Evolutionary conservation across 2,329 filamentous ascomycete species (phyloP).

Genomic region (Gnomoniopsis smithogilvyi): DNA sequence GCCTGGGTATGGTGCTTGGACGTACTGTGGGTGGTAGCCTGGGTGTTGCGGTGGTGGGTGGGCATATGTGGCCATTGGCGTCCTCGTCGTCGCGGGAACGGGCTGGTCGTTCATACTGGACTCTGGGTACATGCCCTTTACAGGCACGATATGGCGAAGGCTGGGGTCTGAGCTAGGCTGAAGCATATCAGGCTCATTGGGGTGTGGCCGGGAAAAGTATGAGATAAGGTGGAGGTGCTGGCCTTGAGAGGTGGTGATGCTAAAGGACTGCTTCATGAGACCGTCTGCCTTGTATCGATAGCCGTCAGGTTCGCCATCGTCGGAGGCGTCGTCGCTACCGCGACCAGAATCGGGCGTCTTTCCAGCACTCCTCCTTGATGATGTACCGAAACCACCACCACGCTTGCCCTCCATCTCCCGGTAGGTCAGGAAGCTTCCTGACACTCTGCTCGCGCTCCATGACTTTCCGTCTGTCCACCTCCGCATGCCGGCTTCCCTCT

Average conservation of each 20-base stretch:
- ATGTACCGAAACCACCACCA: constrained; percentile 68
- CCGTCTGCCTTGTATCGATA: constrained; percentile 96
- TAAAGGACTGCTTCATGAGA: constrained; percentile 99
- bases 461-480: constrained; percentile 99
- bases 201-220: constrained; percentile 83
- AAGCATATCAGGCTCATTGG: constrained; percentile 67
- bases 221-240: constrained; percentile 97
- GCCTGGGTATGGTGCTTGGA: constrained; percentile 39
- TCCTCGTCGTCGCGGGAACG: constrained; percentile 75
- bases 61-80: constrained; percentile 52
- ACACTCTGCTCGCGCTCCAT: constrained; percentile 96
- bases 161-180: constrained; percentile 79
- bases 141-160: constrained; percentile 77
- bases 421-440: constrained; percentile 95
- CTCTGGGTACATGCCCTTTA: constrained; percentile 96
- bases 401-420: constrained; percentile 99
- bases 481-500: constrained; percentile 96
- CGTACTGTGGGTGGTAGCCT: constrained; percentile 37
- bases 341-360: constrained; percentile 83
- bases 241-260: constrained; percentile 84
- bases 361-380: constrained; percentile 53
- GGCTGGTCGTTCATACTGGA: constrained; percentile 85
- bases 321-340: constrained; percentile 80
- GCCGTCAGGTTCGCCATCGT: constrained; percentile 81
- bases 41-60: constrained; percentile 21